phyloP scores from a whole-genome alignment of 805 yeast species.

The Ogataea pignaliae region DNA sequence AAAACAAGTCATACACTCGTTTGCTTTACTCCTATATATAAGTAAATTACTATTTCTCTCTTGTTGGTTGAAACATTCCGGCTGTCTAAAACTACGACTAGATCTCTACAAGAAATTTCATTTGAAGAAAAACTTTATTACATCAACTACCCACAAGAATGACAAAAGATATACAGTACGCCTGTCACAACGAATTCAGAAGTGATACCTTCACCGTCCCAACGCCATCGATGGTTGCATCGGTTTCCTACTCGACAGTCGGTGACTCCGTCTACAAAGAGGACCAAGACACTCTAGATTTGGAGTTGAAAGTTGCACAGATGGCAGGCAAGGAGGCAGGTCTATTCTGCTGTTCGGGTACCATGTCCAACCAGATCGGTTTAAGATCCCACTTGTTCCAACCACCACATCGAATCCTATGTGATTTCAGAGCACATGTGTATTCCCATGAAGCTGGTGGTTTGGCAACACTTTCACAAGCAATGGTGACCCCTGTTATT shows the following conservation, averaged over 20 bases:
- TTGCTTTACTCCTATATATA: no score
- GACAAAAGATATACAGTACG: slow-evolving; percentile 4
- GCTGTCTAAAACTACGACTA: no score
- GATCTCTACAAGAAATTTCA: no score
- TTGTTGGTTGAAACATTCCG: no score
- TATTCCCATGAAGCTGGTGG: slow-evolving; percentile 89
- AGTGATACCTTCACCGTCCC: slow-evolving; percentile 93
- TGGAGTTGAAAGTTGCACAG: slow-evolving; percentile 61
- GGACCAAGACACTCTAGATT: slow-evolving; percentile 61
- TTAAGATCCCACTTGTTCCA: slow-evolving; percentile 68
- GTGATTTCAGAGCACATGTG: slow-evolving; percentile 85
- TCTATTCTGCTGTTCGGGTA: slow-evolving; percentile 82
- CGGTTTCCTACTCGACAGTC: slow-evolving; percentile 50
- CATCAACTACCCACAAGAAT: no score
- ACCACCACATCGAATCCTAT: slow-evolving; percentile 82
- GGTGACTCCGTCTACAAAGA: slow-evolving; percentile 93
- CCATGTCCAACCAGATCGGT: slow-evolving; percentile 85
- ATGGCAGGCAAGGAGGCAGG: slow-evolving; percentile 80
- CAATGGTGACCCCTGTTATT: slow-evolving; percentile 80
- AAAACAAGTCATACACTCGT: no score
- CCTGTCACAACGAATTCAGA: slow-evolving; percentile 45
- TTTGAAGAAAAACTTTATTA: no score
- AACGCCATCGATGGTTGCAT: slow-evolving; percentile 62
- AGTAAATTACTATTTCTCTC: no score
- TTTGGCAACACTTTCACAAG: slow-evolving; percentile 80